Evolutionary conservation across 352 stramenopile species (phyloP), one percentile per base, ranked within the genome.

Genomic region (Plasmopara viticola): DNA sequence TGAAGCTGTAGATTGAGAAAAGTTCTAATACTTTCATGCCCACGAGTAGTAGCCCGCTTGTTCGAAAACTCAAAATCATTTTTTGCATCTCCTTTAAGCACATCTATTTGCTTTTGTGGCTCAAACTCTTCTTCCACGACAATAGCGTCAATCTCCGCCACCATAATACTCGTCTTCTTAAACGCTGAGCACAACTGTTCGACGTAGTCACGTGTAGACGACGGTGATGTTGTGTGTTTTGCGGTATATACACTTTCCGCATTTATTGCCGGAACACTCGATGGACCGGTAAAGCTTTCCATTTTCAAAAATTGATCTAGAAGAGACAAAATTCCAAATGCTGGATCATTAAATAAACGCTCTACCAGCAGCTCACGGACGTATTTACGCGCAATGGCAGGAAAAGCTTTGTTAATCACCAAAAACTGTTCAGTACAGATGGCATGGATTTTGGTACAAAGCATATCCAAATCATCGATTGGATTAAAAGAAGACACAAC

Each of bases 1-100:
- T 92, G 82, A 15, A 92, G 66, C 54, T 92, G 82, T 0, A 87
- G 64, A 42, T 62, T 70, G 17, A 92, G 64, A 48, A 92, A 92
- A 1, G 71, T 74, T 13, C 67, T 70, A 62, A 92, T 88, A 4
- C 82, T 71, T 37, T 83, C 64, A 9, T 68, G 48, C 12, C 62
- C 64, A 28, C 9, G 7, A 28, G 25, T 35, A 53, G 38, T 4
- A 38, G 15, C 14, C 17, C 10, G 59, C 14, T 58, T 33, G 6
- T 44, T 48, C 4, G 9, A 39, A 1, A 56, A 30, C 2, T 63
- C 51, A 4, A 56, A 13, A 8, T 35, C 40, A 14, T 14, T 45
- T n/a, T 13, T 50, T 33, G 40, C 9, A 20, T 62, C 45, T 17
- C 57, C 48, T 14, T 56, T 57, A 4, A 18, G 48, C 33, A 14